Conservation (phyloP, 2,329 filamentous ascomycete genomes). For the Talaromyces sp. region DNA sequence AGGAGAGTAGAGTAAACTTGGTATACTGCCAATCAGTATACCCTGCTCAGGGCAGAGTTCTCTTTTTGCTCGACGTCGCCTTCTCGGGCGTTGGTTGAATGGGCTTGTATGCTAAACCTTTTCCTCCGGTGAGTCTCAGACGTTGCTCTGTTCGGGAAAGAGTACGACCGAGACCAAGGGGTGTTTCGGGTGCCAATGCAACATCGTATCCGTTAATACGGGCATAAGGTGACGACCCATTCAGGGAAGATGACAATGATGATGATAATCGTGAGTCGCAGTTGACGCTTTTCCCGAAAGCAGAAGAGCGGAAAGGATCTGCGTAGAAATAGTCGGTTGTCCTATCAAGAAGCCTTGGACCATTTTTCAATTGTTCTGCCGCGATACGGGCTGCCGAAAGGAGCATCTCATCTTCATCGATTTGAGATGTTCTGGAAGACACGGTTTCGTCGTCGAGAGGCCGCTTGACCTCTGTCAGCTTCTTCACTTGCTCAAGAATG, state of each 20-base stretch:
- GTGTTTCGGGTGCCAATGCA: slow-evolving; percentile 37
- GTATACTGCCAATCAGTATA: background rate
- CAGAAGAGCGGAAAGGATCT: slow-evolving; percentile 27
- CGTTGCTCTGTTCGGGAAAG: slow-evolving; percentile 44
- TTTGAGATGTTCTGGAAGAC: slow-evolving; percentile 25
- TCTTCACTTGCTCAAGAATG: slow-evolving; percentile 32
- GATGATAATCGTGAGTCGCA: slow-evolving; percentile 25
- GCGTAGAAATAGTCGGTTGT: slow-evolving; percentile 24
- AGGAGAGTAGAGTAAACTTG: background rate
- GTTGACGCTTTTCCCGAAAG: slow-evolving; percentile 26
- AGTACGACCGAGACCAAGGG: slow-evolving; percentile 37
- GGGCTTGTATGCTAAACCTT: slow-evolving; percentile 42
- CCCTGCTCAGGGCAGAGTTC: background rate
- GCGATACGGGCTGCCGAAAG: slow-evolving; percentile 41
- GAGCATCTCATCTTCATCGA: slow-evolving; percentile 43
- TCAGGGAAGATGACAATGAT: slow-evolving; percentile 27
- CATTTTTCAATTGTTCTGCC: slow-evolving; percentile 37
- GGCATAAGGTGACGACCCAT: slow-evolving; percentile 29
- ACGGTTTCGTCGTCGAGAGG: slow-evolving; percentile 22
- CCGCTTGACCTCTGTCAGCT: slow-evolving; percentile 26
- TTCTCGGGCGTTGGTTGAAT: slow-evolving; percentile 30
- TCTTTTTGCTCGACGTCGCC: slow-evolving; percentile 18
- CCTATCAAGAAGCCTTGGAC: slow-evolving; percentile 32
- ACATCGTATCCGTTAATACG: slow-evolving; percentile 40
- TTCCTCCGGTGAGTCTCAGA: slow-evolving; percentile 42